A percentile compares a stretch with the other conserved stretches of the same genome.
Conservation (phyloP, 163 green algal genomes). For the Prototheca wickerhamii region DNA sequence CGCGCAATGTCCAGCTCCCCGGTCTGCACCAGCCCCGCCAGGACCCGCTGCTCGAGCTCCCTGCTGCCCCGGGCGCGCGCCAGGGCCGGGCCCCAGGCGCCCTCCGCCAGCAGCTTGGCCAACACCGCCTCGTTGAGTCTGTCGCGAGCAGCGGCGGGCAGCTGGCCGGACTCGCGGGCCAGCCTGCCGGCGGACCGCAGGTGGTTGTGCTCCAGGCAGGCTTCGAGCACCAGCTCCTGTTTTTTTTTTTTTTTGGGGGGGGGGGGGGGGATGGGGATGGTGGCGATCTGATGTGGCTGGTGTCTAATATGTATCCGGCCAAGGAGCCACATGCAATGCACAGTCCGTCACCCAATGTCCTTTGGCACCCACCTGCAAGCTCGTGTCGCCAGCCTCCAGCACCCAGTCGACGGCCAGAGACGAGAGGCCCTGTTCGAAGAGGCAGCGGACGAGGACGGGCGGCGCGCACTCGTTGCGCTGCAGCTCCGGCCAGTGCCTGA, state of each 20-base stretch:
- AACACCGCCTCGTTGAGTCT: constrained; percentile 4
- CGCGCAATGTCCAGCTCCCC: constrained; percentile 14
- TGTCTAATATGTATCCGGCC: not conserved
- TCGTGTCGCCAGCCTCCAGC: not conserved
- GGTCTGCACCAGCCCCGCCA: constrained; percentile 14
- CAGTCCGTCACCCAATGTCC: too few relatives aligned
- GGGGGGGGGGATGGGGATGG: not conserved
- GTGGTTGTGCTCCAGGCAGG: not conserved
- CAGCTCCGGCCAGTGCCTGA: constrained; percentile 13
- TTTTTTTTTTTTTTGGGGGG: too few relatives aligned
- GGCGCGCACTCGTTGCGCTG: constrained; percentile 7
- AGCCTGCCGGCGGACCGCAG: not conserved
- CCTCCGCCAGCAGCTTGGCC: constrained; percentile 14
- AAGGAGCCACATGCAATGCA: too few relatives aligned
- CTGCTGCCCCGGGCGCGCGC: not conserved
- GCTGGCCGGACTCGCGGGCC: not conserved
- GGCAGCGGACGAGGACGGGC: not conserved
- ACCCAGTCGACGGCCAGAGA: not conserved
- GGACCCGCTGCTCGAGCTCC: constrained; percentile 9
- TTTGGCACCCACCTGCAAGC: not conserved
- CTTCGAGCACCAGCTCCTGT: not conserved
- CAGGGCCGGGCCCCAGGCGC: not conserved
- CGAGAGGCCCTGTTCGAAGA: not conserved
- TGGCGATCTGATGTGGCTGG: not conserved
- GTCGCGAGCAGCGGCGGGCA: not conserved